A percentile compares a stretch with the other conserved stretches of the same genome.
These are phyloP conservation scores for Blastobotrys indianensis DNA, from an alignment of 1,139 yeast species.

Conservation along the genomic window DNA sequence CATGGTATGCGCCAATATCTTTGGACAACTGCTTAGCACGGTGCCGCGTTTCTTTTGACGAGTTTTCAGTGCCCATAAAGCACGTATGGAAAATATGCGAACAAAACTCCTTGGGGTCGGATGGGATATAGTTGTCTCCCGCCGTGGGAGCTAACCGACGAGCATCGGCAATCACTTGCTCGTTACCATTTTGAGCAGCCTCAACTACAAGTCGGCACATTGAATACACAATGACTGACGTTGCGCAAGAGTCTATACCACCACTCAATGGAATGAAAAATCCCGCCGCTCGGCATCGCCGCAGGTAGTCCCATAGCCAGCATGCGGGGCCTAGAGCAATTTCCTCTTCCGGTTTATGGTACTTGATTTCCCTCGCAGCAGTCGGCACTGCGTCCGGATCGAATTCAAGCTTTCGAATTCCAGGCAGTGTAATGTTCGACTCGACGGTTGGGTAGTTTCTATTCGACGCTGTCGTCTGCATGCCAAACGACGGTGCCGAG, in stretches of 20 bases:
- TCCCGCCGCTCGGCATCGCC: slow-evolving; percentile 87
- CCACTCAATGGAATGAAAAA: slow-evolving; percentile 91
- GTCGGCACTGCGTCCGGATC: slow-evolving; percentile 66
- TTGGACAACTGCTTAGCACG: slow-evolving; percentile 77
- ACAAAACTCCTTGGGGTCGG: slow-evolving; percentile 70
- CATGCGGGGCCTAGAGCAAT: slow-evolving; percentile 98
- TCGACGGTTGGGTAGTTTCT: slow-evolving; percentile 54
- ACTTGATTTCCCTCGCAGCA: slow-evolving; percentile 41
- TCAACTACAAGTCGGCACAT: slow-evolving; percentile 83
- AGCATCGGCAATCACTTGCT: slow-evolving; percentile 71
- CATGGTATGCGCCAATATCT: slow-evolving; percentile 81
- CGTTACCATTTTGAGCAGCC: slow-evolving; percentile 59
- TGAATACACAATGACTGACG: slow-evolving; percentile 87
- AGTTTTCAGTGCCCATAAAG: slow-evolving; percentile 93
- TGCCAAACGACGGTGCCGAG: slow-evolving; percentile 61
- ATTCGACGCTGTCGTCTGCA: slow-evolving; percentile 51
- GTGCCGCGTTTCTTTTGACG: slow-evolving; percentile 75
- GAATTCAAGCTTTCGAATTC: slow-evolving; percentile 39
- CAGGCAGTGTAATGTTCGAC: slow-evolving; percentile 12
- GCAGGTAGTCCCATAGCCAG: slow-evolving; percentile 96
- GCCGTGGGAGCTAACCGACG: slow-evolving; percentile 45
- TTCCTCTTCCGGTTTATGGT: slow-evolving; percentile 87
- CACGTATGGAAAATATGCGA: slow-evolving; percentile 74
- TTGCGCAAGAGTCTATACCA: slow-evolving; percentile 97
- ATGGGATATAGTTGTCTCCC: slow-evolving; percentile 58